Evolutionary conservation across 164 flowering plant species (phyloP).

Genomic region (Buxus sempervirens): DNA sequence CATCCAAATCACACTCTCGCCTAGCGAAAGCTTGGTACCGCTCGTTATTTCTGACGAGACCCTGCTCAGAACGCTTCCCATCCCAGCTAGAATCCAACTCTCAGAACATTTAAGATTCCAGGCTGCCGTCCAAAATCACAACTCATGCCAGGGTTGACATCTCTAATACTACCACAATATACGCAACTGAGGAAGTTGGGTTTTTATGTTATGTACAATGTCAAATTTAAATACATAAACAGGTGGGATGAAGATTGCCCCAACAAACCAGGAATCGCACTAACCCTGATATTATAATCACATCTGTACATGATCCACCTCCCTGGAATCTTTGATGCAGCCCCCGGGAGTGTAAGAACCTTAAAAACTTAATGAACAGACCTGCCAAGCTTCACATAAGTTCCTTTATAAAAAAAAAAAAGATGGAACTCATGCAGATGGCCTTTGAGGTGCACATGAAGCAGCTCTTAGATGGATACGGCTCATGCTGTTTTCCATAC

Average conservation of each 20-base stretch:
- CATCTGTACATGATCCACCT: background rate
- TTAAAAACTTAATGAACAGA: background rate
- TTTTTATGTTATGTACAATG: background rate
- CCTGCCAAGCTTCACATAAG: background rate
- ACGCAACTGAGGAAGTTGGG: too few species aligned
- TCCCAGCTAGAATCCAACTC: too few species aligned
- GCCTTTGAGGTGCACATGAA: slow-evolving; percentile 26
- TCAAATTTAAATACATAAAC: background rate
- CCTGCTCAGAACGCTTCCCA: too few species aligned
- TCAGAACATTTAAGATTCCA: too few species aligned
- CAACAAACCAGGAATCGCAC: background rate
- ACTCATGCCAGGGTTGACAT: too few species aligned
- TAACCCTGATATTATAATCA: background rate
- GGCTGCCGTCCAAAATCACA: too few species aligned
- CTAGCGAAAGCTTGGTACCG: too few species aligned
- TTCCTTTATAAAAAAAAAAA: background rate
- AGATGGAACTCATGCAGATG: slow-evolving; percentile 7
- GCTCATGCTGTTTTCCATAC: slow-evolving; percentile 59
- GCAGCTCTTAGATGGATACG: slow-evolving; percentile 42
- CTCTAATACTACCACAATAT: too few species aligned
- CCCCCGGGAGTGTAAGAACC: too few species aligned
- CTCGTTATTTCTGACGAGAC: too few species aligned
- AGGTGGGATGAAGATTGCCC: background rate
- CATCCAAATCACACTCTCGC: too few species aligned
- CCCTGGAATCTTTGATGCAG: background rate